Percentiles rank a stretch among this genome's conserved stretches.
These are phyloP conservation scores for Priceomyces haplophilus DNA, from an alignment of 805 yeast species.

Conservation along the genomic window DNA sequence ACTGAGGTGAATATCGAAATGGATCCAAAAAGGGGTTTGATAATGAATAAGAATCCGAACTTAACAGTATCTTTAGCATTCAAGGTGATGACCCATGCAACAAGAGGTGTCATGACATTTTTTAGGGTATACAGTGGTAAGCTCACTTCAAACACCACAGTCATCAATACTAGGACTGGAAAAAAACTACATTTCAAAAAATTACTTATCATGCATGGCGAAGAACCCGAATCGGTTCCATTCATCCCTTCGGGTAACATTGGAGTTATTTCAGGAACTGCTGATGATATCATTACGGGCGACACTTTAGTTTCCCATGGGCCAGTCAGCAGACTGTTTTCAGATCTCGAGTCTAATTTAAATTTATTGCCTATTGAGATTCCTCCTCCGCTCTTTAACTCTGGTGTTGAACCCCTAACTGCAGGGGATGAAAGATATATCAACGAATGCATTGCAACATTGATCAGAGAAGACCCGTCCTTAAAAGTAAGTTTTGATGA, in stretches of 20 bases:
- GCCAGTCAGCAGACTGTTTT: slow-evolving; percentile 41
- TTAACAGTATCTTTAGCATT: slow-evolving; percentile 81
- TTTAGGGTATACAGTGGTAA: slow-evolving; percentile 86
- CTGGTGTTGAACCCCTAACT: slow-evolving; percentile 77
- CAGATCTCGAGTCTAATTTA: slow-evolving; percentile 41
- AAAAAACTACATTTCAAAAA: slow-evolving; percentile 63
- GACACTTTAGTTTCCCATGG: slow-evolving; percentile 77
- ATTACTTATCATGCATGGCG: slow-evolving; percentile 83
- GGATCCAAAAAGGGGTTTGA: slow-evolving; percentile 45
- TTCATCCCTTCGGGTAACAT: slow-evolving; percentile 73
- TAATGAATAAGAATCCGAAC: slow-evolving; percentile 55
- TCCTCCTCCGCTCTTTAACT: slow-evolving; percentile 92
- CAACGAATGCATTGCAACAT: slow-evolving; percentile 61
- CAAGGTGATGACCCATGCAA: slow-evolving; percentile 84
- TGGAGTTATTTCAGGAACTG: slow-evolving; percentile 79
- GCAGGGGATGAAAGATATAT: slow-evolving; percentile 75
- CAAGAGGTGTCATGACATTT: slow-evolving; percentile 78
- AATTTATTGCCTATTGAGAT: slow-evolving; percentile 70
- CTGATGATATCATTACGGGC: slow-evolving; percentile 76
- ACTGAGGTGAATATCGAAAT: slow-evolving; percentile 14
- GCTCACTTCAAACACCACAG: slow-evolving; percentile 57
- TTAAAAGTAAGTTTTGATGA: slow-evolving; percentile 68
- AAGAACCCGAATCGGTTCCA: slow-evolving; percentile 69
- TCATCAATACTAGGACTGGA: slow-evolving; percentile 69
- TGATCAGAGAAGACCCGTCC: slow-evolving; percentile 90